Evolutionary conservation across 768 basidiomycete species (phyloP).

Genomic region (Lyophyllum semitale): DNA sequence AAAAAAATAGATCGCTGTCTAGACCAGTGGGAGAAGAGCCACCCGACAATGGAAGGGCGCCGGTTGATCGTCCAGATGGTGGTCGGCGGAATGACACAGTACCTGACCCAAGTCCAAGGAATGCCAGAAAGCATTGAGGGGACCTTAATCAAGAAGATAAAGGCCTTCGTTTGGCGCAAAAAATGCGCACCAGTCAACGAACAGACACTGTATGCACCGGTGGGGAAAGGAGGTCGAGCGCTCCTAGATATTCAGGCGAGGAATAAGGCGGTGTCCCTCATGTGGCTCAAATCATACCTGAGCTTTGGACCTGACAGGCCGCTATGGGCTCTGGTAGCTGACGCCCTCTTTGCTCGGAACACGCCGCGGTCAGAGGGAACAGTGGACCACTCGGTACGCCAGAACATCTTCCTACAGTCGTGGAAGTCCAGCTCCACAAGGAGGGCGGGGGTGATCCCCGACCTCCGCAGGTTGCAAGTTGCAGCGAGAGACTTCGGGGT

Average conservation of each 20-base stretch:
- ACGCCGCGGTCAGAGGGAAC: neutral
- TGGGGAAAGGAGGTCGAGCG: constrained; percentile 22
- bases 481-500: constrained; percentile 21
- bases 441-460: neutral
- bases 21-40: constrained; percentile 20
- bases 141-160: neutral
- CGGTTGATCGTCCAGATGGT: constrained; percentile 24
- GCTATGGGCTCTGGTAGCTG: constrained; percentile 27
- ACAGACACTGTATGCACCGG: constrained; percentile 16
- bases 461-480: constrained; percentile 2
- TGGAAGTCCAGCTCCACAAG: constrained; percentile 15
- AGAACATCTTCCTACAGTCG: constrained; percentile 27
- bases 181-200: neutral
- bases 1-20: constrained; percentile 27
- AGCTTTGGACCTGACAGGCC: constrained; percentile 13
- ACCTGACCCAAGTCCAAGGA: constrained; percentile 34
- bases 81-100: constrained; percentile 33
- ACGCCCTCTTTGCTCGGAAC: constrained; percentile 19
- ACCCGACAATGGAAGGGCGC: constrained; percentile 31
- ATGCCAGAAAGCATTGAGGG: constrained; percentile 31
- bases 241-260: constrained; percentile 25
- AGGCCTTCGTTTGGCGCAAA: neutral
- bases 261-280: constrained; percentile 26
- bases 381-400: constrained; percentile 1
- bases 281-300: constrained; percentile 24